Conservation (phyloP, 2,329 filamentous ascomycete species). For the Monosporascus sp. region DNA sequence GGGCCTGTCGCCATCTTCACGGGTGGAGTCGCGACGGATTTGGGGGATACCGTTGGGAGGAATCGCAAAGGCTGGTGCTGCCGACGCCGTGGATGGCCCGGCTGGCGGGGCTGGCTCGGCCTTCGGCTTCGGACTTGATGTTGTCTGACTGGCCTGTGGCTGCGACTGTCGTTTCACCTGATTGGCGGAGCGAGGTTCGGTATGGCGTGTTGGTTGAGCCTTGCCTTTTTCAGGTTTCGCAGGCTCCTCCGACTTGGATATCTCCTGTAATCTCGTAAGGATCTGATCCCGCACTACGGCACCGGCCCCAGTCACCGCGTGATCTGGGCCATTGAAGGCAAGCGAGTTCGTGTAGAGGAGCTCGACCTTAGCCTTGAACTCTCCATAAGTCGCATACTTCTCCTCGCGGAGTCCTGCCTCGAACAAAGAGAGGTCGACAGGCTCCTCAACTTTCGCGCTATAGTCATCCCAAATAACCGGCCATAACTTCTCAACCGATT, state of each 20-base stretch:
- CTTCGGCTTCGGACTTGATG: slow-evolving; percentile 31
- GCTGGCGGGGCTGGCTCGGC: slow-evolving; percentile 19
- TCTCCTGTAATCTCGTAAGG: slow-evolving; percentile 39
- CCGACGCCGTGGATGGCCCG: slow-evolving; percentile 31
- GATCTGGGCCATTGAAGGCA: slow-evolving; percentile 75
- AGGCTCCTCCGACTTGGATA: slow-evolving; percentile 46
- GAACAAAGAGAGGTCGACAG: slow-evolving; percentile 80
- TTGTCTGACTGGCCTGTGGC: slow-evolving; percentile 26
- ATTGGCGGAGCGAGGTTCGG: slow-evolving; percentile 37
- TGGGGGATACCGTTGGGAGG: slow-evolving; percentile 72
- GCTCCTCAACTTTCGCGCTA: slow-evolving; percentile 61
- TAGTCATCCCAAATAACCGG: slow-evolving; percentile 72
- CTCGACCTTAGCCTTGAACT: slow-evolving; percentile 68
- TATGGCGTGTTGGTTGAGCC: slow-evolving; percentile 39
- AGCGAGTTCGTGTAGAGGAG: slow-evolving; percentile 75
- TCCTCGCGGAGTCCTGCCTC: slow-evolving; percentile 72
- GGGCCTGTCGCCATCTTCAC: slow-evolving; percentile 70
- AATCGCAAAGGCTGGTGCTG: slow-evolving; percentile 64
- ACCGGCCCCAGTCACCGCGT: slow-evolving; percentile 61
- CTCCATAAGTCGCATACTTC: slow-evolving; percentile 64
- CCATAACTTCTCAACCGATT: slow-evolving; percentile 72
- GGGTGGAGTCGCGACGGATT: slow-evolving; percentile 79
- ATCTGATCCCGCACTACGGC: slow-evolving; percentile 52
- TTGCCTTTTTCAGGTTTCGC: slow-evolving; percentile 56
- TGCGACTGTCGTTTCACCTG: slow-evolving; percentile 29